Percentiles rank a stretch among this genome's conserved stretches.
Evolutionary conservation across 352 stramenopile genomes (phyloP).

Genomic region (Pythium plurisporium): DNA sequence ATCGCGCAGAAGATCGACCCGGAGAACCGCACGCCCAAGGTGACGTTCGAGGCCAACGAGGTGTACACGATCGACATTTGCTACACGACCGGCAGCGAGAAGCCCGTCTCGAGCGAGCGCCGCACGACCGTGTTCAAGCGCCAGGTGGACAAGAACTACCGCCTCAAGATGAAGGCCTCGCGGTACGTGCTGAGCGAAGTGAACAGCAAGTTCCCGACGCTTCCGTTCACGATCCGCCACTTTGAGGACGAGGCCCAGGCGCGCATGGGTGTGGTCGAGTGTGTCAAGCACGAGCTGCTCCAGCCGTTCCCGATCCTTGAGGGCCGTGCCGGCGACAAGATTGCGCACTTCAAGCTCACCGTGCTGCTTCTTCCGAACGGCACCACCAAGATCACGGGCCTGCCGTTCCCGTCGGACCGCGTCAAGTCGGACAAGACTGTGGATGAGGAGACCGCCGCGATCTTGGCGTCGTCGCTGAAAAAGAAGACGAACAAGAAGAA

Average conservation of each 20-base stretch:
- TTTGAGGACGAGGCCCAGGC: constrained; percentile 95
- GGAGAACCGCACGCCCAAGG: constrained; percentile 81
- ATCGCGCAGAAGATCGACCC: constrained; percentile 91
- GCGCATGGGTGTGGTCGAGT: constrained; percentile 98
- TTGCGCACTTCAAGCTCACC: constrained; percentile 99
- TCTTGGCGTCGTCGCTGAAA: constrained; percentile 90
- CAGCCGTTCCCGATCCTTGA: constrained; percentile 97
- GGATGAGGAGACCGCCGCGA: constrained; percentile 89
- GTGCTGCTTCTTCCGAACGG: constrained; percentile 96
- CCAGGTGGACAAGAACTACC: constrained; percentile 98
- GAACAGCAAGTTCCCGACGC: constrained; percentile 97
- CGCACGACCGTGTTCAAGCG: constrained; percentile 99
- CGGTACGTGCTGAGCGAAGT: constrained; percentile 97
- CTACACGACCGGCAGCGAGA: constrained; percentile 98
- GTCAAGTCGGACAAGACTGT: constrained; percentile 92
- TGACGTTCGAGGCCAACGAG: constrained; percentile 95
- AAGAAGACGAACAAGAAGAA: constrained; percentile 98
- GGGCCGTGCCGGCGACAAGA: constrained; percentile 91
- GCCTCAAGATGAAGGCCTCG: constrained; percentile 93
- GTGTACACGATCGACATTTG: constrained; percentile 99
- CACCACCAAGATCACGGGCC: constrained; percentile 94
- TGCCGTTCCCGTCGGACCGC: constrained; percentile 86
- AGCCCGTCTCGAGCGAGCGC: constrained; percentile 85
- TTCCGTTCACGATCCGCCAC: constrained; percentile 97
- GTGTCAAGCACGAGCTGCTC: constrained; percentile 96